Conservation (phyloP, 768 basidiomycete species). For the Goffeauzyma gilvescens region DNA sequence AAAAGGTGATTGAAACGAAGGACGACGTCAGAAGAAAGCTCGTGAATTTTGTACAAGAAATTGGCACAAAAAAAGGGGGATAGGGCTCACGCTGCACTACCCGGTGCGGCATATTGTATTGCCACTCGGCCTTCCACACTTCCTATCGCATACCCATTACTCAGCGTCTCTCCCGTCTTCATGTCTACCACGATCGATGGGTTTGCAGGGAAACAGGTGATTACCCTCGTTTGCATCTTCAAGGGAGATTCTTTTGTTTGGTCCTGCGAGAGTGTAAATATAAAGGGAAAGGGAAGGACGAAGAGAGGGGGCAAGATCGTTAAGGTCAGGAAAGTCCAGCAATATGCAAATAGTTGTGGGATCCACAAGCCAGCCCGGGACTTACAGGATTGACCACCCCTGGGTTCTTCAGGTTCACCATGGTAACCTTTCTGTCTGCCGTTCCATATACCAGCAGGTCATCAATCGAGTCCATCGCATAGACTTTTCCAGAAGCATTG, state of each 20-base stretch:
- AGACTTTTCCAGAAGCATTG: slow-evolving; percentile 72
- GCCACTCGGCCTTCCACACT: slow-evolving; percentile 55
- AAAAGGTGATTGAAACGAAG: no score
- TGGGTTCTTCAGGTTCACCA: slow-evolving; percentile 71
- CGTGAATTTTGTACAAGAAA: no score
- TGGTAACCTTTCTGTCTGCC: slow-evolving; percentile 77
- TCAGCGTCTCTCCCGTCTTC: no score
- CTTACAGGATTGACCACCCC: slow-evolving; percentile 55
- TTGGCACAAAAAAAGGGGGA: no score
- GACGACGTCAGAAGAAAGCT: no score
- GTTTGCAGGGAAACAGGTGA: slow-evolving; percentile 31
- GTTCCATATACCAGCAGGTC: slow-evolving; percentile 74
- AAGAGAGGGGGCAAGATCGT: not conserved
- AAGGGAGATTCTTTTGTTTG: slow-evolving; percentile 68
- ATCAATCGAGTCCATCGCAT: slow-evolving; percentile 62
- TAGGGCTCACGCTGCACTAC: no score
- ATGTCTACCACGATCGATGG: slow-evolving; percentile 20
- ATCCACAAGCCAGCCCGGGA: not conserved
- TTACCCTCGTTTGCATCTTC: slow-evolving; percentile 38
- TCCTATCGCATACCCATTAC: slow-evolving; percentile 33
- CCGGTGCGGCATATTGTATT: no score
- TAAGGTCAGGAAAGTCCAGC: no score
- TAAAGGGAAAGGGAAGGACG: slow-evolving; percentile 1
- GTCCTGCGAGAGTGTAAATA: not conserved
- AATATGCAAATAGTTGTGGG: no score